phyloP scores from a whole-genome alignment of 139 green algal genomes.

The Micractinium sp. region DNA sequence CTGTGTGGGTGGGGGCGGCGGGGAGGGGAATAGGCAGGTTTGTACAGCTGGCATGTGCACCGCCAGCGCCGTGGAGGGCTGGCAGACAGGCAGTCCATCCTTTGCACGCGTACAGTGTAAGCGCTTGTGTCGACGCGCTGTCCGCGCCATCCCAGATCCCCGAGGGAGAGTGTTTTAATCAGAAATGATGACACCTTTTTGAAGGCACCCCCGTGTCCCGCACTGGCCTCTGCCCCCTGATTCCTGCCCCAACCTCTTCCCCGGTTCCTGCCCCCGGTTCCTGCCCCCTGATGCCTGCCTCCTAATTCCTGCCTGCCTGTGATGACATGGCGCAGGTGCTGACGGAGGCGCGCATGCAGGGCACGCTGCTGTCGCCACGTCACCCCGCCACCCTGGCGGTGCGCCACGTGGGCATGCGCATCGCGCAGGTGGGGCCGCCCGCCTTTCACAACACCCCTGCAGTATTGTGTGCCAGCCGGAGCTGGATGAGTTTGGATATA shows the following conservation, averaged over 20 bases:
- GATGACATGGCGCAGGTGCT: constrained; percentile 44
- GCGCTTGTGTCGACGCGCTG: not conserved
- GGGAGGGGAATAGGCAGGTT: too few species aligned
- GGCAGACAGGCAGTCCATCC: too few species aligned
- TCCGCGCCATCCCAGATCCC: not conserved
- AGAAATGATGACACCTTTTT: not conserved
- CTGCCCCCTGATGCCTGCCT: too few species aligned
- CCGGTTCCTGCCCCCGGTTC: not conserved
- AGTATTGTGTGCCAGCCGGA: not conserved
- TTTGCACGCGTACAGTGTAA: not conserved
- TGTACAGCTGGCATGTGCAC: not conserved
- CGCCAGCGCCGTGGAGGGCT: not conserved
- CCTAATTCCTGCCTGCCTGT: not conserved
- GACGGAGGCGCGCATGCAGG: constrained; percentile 38
- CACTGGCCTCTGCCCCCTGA: too few species aligned
- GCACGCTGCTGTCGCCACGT: constrained; percentile 60
- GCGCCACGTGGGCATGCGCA: constrained; percentile 32
- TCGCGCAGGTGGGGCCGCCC: not conserved
- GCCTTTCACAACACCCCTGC: not conserved
- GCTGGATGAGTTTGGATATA: too few species aligned
- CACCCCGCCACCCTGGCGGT: constrained; percentile 50
- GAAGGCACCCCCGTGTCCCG: too few species aligned
- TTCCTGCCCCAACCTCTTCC: too few species aligned
- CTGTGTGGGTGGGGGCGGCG: too few species aligned
- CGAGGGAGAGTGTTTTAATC: not conserved